A percentile compares a stretch with the other conserved stretches of the same genome.
These are phyloP conservation scores for Sporothrix globosa DNA, from an alignment of 2,329 filamentous ascomycete genomes.

Conservation along the genomic window DNA sequence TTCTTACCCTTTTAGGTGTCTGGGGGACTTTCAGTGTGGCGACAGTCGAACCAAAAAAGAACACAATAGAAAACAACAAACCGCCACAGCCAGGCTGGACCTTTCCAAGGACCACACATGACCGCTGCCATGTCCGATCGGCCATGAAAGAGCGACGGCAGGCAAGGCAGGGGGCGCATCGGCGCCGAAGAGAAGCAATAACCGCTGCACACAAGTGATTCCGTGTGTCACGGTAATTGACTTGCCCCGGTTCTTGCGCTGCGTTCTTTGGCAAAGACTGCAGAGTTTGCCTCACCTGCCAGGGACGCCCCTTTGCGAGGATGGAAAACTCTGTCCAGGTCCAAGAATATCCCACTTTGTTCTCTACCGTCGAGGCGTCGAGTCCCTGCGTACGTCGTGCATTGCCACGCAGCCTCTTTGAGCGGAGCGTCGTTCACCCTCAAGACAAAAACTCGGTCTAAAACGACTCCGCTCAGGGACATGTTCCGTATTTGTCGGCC, in stretches of 20 bases:
- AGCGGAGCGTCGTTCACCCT: conserved; percentile 2
- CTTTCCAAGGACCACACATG: background rate
- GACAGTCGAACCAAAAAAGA: background rate
- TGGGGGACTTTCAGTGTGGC: background rate
- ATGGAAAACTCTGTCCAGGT: too few species aligned
- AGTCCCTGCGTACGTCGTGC: background rate
- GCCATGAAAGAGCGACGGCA: too few species aligned
- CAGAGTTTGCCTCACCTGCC: conserved; percentile 6
- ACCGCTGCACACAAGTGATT: conserved; percentile 12
- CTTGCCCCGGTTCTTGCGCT: background rate
- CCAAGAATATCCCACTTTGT: too few species aligned
- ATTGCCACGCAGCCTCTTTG: background rate
- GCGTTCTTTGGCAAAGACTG: background rate
- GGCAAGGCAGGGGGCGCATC: background rate
- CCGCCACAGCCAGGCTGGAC: background rate
- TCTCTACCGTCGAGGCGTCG: background rate
- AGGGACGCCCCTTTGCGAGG: background rate
- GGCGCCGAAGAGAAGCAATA: background rate
- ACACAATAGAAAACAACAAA: background rate
- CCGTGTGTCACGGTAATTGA: conserved; percentile 21
- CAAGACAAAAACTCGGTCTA: background rate
- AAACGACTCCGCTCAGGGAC: conserved; percentile 13
- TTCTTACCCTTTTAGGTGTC: background rate
- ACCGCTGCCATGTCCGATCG: background rate
- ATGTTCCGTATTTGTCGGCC: conserved; percentile 9